Conservation (phyloP, 768 basidiomycete genomes). For the Suillus subaureus region DNA sequence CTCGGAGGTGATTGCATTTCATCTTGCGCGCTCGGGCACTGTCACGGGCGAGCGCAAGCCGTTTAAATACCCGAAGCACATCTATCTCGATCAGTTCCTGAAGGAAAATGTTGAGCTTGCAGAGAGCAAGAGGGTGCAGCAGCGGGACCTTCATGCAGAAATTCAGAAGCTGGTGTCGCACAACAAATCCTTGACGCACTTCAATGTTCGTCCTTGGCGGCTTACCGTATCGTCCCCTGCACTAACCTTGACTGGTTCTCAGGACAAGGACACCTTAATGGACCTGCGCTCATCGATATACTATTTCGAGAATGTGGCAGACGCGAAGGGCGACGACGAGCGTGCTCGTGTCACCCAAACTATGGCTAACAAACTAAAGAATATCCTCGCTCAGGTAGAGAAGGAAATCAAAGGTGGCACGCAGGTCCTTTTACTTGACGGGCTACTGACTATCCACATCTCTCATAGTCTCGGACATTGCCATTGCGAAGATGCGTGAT, state of each 20-base stretch:
- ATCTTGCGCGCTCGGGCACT: constrained; percentile 38
- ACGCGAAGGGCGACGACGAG: constrained; percentile 45
- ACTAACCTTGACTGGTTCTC: constrained; percentile 8
- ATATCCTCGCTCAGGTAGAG: constrained; percentile 53
- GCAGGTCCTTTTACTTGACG: background rate
- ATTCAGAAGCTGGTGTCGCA: constrained; percentile 47
- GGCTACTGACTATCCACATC: background rate
- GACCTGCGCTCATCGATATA: constrained; percentile 63
- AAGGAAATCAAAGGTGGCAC: constrained; percentile 53
- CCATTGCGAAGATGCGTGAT: constrained; percentile 46
- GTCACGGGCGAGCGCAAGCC: constrained; percentile 29
- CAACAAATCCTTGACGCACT: constrained; percentile 50
- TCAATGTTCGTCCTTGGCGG: constrained; percentile 49
- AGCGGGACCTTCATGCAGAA: constrained; percentile 46
- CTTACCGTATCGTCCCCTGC: background rate
- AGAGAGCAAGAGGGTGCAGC: constrained; percentile 35
- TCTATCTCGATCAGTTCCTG: constrained; percentile 77
- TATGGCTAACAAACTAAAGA: constrained; percentile 53
- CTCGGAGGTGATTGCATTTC: constrained; percentile 66
- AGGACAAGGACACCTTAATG: constrained; percentile 67
- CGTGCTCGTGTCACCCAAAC: constrained; percentile 46
- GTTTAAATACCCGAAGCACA: constrained; percentile 62
- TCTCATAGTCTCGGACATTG: constrained; percentile 52
- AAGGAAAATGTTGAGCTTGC: constrained; percentile 53
- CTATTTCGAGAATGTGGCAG: constrained; percentile 72